Conservation (phyloP, 2,329 filamentous ascomycete species). For the Diaporthe sp. region DNA sequence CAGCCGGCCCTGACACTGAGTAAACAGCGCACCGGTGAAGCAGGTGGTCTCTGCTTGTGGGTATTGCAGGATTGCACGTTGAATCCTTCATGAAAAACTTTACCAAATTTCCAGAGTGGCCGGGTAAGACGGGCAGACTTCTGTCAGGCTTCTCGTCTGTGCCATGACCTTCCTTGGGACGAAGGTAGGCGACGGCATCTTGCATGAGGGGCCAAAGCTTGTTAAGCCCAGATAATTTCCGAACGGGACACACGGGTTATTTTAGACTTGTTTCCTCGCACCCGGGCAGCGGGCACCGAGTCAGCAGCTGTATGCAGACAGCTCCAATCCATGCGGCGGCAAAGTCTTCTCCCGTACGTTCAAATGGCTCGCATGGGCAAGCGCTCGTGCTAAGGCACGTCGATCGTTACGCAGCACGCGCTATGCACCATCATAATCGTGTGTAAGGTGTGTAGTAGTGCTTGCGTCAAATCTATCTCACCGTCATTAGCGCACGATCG, state of each 20-base stretch:
- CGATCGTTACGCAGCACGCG: slow-evolving; percentile 11
- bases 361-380: not conserved
- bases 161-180: not conserved
- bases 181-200: slow-evolving; percentile 19
- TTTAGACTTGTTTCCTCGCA: slow-evolving; percentile 16
- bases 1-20: not conserved
- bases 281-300: slow-evolving; percentile 13
- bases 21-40: not conserved
- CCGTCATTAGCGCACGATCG: slow-evolving; percentile 13
- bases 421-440: not conserved
- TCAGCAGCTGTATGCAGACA: not conserved
- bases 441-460: not conserved
- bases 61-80: not conserved
- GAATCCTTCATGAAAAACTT: not conserved
- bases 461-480: not conserved
- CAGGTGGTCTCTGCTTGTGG: not conserved
- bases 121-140: slow-evolving; percentile 20
- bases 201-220: slow-evolving; percentile 23
- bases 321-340: slow-evolving; percentile 15
- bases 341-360: not conserved
- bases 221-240: slow-evolving; percentile 22
- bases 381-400: not conserved
- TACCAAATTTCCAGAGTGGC: not conserved
- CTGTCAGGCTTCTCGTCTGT: slow-evolving; percentile 19
- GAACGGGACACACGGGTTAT: slow-evolving; percentile 12